Evolutionary conservation across 129 eudicot genomes (phyloP).

Genomic region (Escallonia herrerae): DNA sequence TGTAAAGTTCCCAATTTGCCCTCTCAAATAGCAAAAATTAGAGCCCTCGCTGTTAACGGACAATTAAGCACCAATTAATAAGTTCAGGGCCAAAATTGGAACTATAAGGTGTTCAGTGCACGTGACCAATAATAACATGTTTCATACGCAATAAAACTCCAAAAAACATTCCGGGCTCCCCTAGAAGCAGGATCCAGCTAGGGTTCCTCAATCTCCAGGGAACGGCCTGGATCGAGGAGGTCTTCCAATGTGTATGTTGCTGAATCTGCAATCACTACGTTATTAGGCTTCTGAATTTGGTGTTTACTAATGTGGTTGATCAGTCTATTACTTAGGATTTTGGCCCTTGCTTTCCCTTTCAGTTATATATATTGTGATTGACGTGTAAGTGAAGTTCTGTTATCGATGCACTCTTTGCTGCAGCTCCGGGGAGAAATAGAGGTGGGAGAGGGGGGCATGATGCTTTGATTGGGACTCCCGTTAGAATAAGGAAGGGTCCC

Average conservation of each 20-base stretch:
- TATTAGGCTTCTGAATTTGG: background rate
- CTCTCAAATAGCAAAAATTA: no score
- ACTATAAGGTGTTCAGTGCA: no score
- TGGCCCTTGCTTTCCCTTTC: background rate
- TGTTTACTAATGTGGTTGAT: background rate
- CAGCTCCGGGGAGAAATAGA: slow-evolving; percentile 73
- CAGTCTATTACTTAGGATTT: background rate
- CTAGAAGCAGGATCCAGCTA: slow-evolving; percentile 15
- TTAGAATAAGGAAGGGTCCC: slow-evolving; percentile 67
- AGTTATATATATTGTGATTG: background rate
- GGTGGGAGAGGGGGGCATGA: slow-evolving; percentile 88
- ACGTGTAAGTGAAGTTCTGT: background rate
- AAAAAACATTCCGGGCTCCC: no score
- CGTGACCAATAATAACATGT: no score
- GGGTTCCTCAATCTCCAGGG: slow-evolving; percentile 60
- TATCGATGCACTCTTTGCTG: slow-evolving; percentile 4
- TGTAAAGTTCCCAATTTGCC: no score
- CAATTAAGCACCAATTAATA: no score
- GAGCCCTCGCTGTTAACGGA: no score
- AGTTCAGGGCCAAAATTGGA: no score
- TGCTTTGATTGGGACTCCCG: slow-evolving; percentile 49
- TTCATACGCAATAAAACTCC: no score
- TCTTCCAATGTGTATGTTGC: slow-evolving; percentile 56
- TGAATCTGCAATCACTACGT: background rate
- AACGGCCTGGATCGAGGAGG: slow-evolving; percentile 65